These are phyloP conservation scores for Hypoxylon fuscum DNA, from an alignment of 495 filamentous ascomycete species.

Conservation along the genomic window DNA sequence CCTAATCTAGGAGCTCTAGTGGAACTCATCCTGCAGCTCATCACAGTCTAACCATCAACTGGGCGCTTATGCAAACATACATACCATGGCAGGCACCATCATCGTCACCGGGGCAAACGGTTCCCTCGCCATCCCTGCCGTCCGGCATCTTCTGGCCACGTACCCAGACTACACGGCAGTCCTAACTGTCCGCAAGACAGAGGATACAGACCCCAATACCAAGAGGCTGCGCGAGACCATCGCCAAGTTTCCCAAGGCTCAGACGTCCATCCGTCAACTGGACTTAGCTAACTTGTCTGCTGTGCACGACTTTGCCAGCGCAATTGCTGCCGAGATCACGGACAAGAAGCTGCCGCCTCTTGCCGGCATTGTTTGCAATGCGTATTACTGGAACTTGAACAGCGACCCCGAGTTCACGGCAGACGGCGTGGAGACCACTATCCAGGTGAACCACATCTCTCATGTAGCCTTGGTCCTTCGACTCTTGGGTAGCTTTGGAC, in stretches of 20 bases:
- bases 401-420: conserved; percentile 47
- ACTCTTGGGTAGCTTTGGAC: conserved; percentile 53
- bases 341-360: conserved; percentile 49
- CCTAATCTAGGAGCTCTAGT: conserved; percentile 19
- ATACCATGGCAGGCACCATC: conserved; percentile 48
- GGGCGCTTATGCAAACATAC: neutral
- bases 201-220: conserved; percentile 54
- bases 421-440: conserved; percentile 55
- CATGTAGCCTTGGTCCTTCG: conserved; percentile 55
- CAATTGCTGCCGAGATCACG: conserved; percentile 39
- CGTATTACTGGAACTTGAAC: conserved; percentile 54
- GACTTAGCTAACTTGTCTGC: conserved; percentile 51
- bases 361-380: conserved; percentile 55
- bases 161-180: conserved; percentile 51
- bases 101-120: conserved; percentile 61
- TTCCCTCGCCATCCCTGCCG: conserved; percentile 56
- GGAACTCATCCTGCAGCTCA: conserved; percentile 7
- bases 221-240: conserved; percentile 49
- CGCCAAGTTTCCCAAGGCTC: conserved; percentile 42
- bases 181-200: conserved; percentile 54
- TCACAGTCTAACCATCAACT: neutral
- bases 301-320: conserved; percentile 50
- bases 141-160: conserved; percentile 48
- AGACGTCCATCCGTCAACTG: conserved; percentile 49
- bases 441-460: conserved; percentile 56